phyloP scores from a whole-genome alignment of 176 grass and related monocot genomes.

The Paspalum vaginatum region DNA sequence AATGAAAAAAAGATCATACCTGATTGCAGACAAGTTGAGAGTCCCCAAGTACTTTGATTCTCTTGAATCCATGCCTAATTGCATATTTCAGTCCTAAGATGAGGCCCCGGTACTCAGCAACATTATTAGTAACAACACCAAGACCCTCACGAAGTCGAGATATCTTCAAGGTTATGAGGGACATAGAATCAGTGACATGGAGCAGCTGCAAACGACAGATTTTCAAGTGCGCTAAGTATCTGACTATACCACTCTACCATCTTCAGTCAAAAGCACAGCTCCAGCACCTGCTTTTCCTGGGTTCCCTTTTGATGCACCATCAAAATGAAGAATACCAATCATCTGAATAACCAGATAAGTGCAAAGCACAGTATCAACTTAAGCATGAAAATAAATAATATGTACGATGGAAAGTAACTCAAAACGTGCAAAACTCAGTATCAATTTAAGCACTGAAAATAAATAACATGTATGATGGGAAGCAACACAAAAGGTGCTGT shows the following conservation, averaged over 20 bases:
- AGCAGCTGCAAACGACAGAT: slow-evolving; percentile 25
- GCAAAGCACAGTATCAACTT: slow-evolving; percentile 26
- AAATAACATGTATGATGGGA: background rate
- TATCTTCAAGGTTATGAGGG: slow-evolving; percentile 58
- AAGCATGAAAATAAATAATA: slow-evolving; percentile 23
- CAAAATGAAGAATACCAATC: slow-evolving; percentile 70
- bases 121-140: slow-evolving; percentile 80
- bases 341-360: slow-evolving; percentile 52
- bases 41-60: slow-evolving; percentile 65
- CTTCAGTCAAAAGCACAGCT: slow-evolving; percentile 73
- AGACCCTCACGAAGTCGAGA: slow-evolving; percentile 75
- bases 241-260: slow-evolving; percentile 69
- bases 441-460: slow-evolving; percentile 28
- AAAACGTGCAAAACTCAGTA: slow-evolving; percentile 21
- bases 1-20: slow-evolving; percentile 41
- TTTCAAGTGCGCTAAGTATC: slow-evolving; percentile 18
- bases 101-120: slow-evolving; percentile 76
- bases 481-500: background rate
- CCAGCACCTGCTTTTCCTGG: slow-evolving; percentile 88
- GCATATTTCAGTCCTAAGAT: slow-evolving; percentile 74
- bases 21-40: slow-evolving; percentile 79
- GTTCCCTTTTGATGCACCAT: slow-evolving; percentile 94
- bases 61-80: slow-evolving; percentile 67
- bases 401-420: background rate
- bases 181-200: slow-evolving; percentile 19